Conservation (phyloP, 139 green algal species). For the Gonium pectorale region DNA sequence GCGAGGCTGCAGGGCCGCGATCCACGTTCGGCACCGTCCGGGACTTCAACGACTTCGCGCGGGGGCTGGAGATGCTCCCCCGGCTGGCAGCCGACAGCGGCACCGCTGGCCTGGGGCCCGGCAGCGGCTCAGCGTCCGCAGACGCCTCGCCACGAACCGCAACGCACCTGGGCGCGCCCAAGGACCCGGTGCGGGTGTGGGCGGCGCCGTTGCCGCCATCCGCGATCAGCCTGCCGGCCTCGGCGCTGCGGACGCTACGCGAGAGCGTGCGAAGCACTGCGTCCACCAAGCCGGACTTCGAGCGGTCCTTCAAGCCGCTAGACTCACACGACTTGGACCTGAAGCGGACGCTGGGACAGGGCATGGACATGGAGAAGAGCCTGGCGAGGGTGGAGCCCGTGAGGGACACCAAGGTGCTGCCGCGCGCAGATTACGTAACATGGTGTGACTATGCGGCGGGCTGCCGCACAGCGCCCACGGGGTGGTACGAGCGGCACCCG, state of each 20-base stretch:
- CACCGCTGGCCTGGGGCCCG: not conserved
- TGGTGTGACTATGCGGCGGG: conserved; percentile 45
- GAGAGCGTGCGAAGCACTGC: conserved; percentile 42
- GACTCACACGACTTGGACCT: conserved; percentile 35
- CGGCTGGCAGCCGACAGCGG: conserved; percentile 8
- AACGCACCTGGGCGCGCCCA: conserved; percentile 16
- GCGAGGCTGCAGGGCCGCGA: not conserved
- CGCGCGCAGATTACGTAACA: conserved; percentile 19
- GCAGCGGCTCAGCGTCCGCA: not conserved
- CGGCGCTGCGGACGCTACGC: conserved; percentile 42
- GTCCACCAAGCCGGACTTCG: conserved; percentile 46
- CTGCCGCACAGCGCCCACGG: conserved; percentile 39
- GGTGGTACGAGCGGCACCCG: conserved; percentile 49
- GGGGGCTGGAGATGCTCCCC: conserved; percentile 37
- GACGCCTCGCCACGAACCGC: not conserved
- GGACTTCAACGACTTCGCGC: conserved; percentile 31
- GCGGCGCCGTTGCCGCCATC: conserved; percentile 42
- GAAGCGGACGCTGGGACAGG: conserved; percentile 50
- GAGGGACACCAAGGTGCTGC: conserved; percentile 46
- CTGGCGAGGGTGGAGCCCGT: conserved; percentile 48
- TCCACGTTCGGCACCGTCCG: conserved; percentile 19
- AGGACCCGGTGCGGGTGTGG: conserved; percentile 39
- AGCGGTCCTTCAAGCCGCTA: conserved; percentile 9
- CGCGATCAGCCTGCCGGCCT: conserved; percentile 42
- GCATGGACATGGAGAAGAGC: conserved; percentile 37